These are phyloP conservation scores for Microthlaspi erraticum DNA, from an alignment of 345 rosid species.

Conservation along the genomic window DNA sequence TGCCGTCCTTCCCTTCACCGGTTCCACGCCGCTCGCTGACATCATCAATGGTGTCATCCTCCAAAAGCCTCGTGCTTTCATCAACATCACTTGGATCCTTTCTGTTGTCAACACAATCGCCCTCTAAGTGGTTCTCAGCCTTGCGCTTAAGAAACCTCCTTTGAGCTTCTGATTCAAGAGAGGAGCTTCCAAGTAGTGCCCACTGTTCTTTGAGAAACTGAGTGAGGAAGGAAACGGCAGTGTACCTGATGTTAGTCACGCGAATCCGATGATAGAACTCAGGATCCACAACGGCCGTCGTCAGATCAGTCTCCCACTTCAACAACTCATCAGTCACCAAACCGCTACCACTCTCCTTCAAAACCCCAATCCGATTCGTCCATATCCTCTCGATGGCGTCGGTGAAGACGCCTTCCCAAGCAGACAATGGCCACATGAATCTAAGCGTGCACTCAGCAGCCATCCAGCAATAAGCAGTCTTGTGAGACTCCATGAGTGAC, in stretches of 20 bases:
- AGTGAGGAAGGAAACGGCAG: conserved; percentile 32
- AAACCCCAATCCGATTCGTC: conserved; percentile 47
- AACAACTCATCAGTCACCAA: conserved; percentile 46
- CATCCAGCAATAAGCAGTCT: conserved; percentile 58
- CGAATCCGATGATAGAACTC: conserved; percentile 41
- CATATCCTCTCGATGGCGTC: conserved; percentile 63
- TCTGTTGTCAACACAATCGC: neutral
- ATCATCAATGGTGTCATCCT: conserved; percentile 11
- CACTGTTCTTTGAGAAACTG: conserved; percentile 40
- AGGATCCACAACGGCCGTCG: conserved; percentile 34
- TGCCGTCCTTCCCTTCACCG: neutral
- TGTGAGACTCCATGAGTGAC: conserved; percentile 48
- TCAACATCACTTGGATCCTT: conserved; percentile 8
- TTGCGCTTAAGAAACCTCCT: conserved; percentile 29
- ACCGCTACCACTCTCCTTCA: conserved; percentile 48
- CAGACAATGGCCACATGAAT: conserved; percentile 49
- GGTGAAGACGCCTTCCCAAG: conserved; percentile 33
- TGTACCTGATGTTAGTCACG: conserved; percentile 41
- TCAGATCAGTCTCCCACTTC: conserved; percentile 39
- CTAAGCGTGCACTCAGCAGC: conserved; percentile 64
- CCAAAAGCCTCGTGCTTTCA: conserved; percentile 12
- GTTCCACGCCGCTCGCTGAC: conserved; percentile 2
- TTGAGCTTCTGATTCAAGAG: conserved; percentile 22
- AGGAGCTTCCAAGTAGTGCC: conserved; percentile 31
- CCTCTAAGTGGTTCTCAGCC: neutral